A percentile compares a stretch with the other conserved stretches of the same genome.
These are phyloP conservation scores for Hyaloscypha finlandica DNA, from an alignment of 495 filamentous ascomycete species.

Conservation along the genomic window DNA sequence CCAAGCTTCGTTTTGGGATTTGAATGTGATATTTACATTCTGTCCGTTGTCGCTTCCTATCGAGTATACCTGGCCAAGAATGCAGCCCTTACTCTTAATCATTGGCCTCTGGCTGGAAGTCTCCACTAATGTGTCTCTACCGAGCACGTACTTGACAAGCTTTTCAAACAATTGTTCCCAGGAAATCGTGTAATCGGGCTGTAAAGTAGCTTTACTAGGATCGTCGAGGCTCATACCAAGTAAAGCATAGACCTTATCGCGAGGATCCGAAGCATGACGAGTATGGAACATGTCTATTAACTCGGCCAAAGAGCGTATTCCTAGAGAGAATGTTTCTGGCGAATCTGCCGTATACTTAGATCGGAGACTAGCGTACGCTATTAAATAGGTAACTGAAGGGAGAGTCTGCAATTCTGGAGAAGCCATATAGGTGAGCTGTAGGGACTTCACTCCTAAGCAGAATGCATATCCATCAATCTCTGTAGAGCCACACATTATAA, in stretches of 20 bases:
- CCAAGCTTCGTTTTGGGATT: slow-evolving; percentile 8
- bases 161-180: not conserved
- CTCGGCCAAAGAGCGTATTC: slow-evolving; percentile 14
- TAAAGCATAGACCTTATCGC: slow-evolving; percentile 3
- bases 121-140: slow-evolving; percentile 5
- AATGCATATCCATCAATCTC: slow-evolving; percentile 28
- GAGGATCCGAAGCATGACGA: slow-evolving; percentile 1
- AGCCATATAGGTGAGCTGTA: slow-evolving; percentile 9
- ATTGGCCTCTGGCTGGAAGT: not conserved
- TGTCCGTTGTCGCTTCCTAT: not conserved
- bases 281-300: slow-evolving; percentile 39
- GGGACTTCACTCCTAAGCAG: slow-evolving; percentile 17
- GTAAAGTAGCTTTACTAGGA: not conserved
- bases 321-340: slow-evolving; percentile 28
- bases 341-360: slow-evolving; percentile 18
- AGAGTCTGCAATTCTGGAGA: slow-evolving; percentile 15
- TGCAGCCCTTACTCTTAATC: slow-evolving; percentile 12
- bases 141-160: slow-evolving; percentile 1
- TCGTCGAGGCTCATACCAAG: slow-evolving; percentile 1
- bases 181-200: slow-evolving; percentile 6
- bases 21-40: not conserved
- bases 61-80: slow-evolving; percentile 12
- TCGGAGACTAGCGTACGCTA: slow-evolving; percentile 32
- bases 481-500: slow-evolving; percentile 29
- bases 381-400: slow-evolving; percentile 31